phyloP scores from a whole-genome alignment of 2,329 filamentous ascomycete genomes.

The Penicillium sp. region DNA sequence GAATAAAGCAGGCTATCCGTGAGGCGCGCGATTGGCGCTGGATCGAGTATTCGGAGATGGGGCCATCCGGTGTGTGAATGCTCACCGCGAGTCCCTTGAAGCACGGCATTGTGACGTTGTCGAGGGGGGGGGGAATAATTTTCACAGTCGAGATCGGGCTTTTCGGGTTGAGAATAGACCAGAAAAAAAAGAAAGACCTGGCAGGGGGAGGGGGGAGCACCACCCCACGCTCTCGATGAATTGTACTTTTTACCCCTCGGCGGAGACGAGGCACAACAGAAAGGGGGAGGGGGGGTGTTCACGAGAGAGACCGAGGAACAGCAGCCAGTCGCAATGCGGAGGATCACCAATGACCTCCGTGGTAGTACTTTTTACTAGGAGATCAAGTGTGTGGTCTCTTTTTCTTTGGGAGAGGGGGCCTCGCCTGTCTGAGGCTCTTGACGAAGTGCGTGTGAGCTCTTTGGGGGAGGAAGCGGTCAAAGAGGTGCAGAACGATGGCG shows the following conservation, averaged over 20 bases:
- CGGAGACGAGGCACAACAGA: constrained; percentile 2
- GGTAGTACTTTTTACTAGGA: too few relatives aligned
- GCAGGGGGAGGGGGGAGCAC: constrained; percentile 6
- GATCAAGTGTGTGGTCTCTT: constrained; percentile 5
- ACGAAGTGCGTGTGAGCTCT: constrained; percentile 11
- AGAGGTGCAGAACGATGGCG: constrained; percentile 16
- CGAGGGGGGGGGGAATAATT: neutral
- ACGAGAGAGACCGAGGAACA: constrained; percentile 2
- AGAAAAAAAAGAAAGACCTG: constrained; percentile 1
- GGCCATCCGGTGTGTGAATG: constrained; percentile 76
- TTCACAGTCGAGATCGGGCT: neutral
- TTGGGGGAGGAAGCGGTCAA: constrained; percentile 19
- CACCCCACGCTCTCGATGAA: constrained; percentile 10
- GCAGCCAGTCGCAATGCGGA: neutral
- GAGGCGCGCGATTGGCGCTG: constrained; percentile 88
- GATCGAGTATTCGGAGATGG: constrained; percentile 86
- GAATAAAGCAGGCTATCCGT: constrained; percentile 94
- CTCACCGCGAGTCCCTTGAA: constrained; percentile 98
- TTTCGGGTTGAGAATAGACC: neutral
- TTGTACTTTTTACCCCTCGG: constrained; percentile 1
- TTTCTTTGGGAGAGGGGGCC: constrained; percentile 2
- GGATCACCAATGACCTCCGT: too few relatives aligned
- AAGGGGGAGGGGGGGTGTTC: constrained; percentile 1
- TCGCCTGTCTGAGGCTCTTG: constrained; percentile 1
- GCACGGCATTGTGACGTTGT: constrained; percentile 65